These are phyloP conservation scores for Isatis lusitanica DNA, from an alignment of 441 rosid species.

Conservation along the genomic window DNA sequence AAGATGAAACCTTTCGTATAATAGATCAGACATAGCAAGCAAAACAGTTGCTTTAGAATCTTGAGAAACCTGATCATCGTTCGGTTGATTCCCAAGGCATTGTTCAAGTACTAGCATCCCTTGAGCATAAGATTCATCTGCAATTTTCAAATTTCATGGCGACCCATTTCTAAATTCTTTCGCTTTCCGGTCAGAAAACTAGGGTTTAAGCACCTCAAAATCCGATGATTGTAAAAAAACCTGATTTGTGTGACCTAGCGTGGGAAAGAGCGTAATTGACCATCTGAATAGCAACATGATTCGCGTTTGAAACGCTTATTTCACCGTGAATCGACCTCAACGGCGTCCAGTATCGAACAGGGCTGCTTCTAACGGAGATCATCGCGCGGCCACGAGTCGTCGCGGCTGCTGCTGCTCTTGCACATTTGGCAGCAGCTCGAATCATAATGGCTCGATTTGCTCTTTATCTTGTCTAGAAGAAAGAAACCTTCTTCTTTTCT, in stretches of 20 bases:
- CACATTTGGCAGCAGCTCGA: slow-evolving; percentile 39
- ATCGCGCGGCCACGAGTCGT: slow-evolving; percentile 23
- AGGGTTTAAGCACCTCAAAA: slow-evolving; percentile 7
- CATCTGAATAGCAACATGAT: slow-evolving; percentile 84
- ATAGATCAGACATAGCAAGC: slow-evolving; percentile 82
- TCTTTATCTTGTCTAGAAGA: not conserved
- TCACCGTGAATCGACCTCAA: slow-evolving; percentile 54
- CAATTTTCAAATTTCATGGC: not conserved
- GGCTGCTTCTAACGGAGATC: not conserved
- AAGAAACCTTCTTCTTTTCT: not conserved
- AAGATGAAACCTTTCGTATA: slow-evolving; percentile 59
- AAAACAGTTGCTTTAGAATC: slow-evolving; percentile 64
- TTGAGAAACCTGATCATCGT: slow-evolving; percentile 49
- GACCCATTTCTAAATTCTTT: not conserved
- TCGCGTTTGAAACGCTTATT: slow-evolving; percentile 44
- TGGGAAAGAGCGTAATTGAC: slow-evolving; percentile 79
- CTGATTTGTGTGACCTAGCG: slow-evolving; percentile 71
- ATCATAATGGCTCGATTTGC: slow-evolving; percentile 42
- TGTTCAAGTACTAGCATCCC: slow-evolving; percentile 82
- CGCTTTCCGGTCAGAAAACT: not conserved
- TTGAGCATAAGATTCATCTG: slow-evolving; percentile 78
- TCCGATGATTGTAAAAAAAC: slow-evolving; percentile 24
- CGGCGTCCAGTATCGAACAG: slow-evolving; percentile 19
- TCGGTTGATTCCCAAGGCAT: slow-evolving; percentile 59
- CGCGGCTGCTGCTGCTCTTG: slow-evolving; percentile 33